Evolutionary conservation across 2,329 filamentous ascomycete genomes (phyloP), one percentile per base, ranked within the genome.

Genomic region (Cladosporium austrohemisphaericum): DNA sequence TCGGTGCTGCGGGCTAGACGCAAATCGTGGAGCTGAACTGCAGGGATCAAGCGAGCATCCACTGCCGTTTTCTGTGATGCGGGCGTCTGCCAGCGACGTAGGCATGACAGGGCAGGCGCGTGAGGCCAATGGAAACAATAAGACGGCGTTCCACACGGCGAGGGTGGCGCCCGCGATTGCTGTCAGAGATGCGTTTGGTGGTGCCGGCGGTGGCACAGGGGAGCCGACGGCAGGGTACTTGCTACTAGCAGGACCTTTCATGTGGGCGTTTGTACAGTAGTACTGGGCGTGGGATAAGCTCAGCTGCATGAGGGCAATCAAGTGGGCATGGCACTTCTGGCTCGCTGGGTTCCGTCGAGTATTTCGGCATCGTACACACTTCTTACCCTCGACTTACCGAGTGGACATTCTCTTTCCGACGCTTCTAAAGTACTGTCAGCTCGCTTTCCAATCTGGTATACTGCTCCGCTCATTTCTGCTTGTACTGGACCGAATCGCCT

Each of bases 211-310:
- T 46, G 31, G 43, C 32, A 46, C 43, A 20, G 43, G 43, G 43
- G 43, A 46, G 32, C 43, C 43, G 43, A 23, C 31, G n/a, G 43
- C 32, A 43, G 41, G 41, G 32, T 14, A 23, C n/a, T n/a, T n/a
- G n/a, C n/a, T n/a, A n/a, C n/a, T n/a, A n/a, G n/a, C n/a, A n/a
- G n/a, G n/a, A n/a, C n/a, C n/a, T n/a, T 32, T 29, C 37, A 25
- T 40, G 37, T 28, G 20, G 22, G 40, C 40, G 40, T 43, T 43
- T 31, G 40, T 43, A 13, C 6, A 43, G n/a, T n/a, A n/a, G n/a
- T n/a, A n/a, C n/a, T n/a, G n/a, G 26, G 18, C 40, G n/a, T n/a
- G 28, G 18, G 23, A 32, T 14, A 32, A 32, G 29, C 29, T 13
- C n/a, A 32, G 29, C 29, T 32, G 29, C 29, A 32, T 32, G 29